Percentiles rank a stretch among this genome's conserved stretches.
These are phyloP conservation scores for Juglanconis oblonga DNA, from an alignment of 2,329 filamentous ascomycete species.

Conservation along the genomic window DNA sequence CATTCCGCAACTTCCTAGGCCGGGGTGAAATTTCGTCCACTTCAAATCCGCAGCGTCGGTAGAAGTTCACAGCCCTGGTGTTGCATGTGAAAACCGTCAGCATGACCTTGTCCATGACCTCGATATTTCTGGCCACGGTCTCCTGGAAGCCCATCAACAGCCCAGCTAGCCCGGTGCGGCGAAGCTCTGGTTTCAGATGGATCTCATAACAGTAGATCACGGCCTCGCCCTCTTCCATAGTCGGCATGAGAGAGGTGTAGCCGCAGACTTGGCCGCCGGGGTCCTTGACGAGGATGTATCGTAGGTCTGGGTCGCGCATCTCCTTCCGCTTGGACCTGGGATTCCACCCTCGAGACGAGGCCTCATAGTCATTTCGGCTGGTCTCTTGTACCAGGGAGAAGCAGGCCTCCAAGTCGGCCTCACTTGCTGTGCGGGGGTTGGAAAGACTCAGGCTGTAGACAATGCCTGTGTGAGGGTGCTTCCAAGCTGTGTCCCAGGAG, in stretches of 20 bases:
- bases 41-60: slow-evolving; percentile 56
- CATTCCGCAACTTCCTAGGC: slow-evolving; percentile 50
- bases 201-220: slow-evolving; percentile 81
- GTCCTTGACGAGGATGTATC: slow-evolving; percentile 62
- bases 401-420: slow-evolving; percentile 49
- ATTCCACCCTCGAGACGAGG: slow-evolving; percentile 63
- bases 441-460: slow-evolving; percentile 44
- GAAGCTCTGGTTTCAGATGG: slow-evolving; percentile 57
- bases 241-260: slow-evolving; percentile 71
- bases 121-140: slow-evolving; percentile 49
- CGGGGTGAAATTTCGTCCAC: slow-evolving; percentile 54
- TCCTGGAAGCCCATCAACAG: slow-evolving; percentile 57
- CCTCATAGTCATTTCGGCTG: slow-evolving; percentile 61
- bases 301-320: slow-evolving; percentile 65
- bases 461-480: slow-evolving; percentile 42
- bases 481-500: slow-evolving; percentile 41
- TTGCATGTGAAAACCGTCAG: slow-evolving; percentile 70
- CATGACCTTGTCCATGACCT: slow-evolving; percentile 64
- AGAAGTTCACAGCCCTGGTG: slow-evolving; percentile 54
- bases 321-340: slow-evolving; percentile 58
- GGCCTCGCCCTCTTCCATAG: slow-evolving; percentile 60
- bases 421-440: slow-evolving; percentile 33
- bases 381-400: slow-evolving; percentile 60
- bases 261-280: slow-evolving; percentile 36
- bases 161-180: slow-evolving; percentile 61